Conservation (phyloP, 345 rosid species). For the Hibiscus trionum region DNA sequence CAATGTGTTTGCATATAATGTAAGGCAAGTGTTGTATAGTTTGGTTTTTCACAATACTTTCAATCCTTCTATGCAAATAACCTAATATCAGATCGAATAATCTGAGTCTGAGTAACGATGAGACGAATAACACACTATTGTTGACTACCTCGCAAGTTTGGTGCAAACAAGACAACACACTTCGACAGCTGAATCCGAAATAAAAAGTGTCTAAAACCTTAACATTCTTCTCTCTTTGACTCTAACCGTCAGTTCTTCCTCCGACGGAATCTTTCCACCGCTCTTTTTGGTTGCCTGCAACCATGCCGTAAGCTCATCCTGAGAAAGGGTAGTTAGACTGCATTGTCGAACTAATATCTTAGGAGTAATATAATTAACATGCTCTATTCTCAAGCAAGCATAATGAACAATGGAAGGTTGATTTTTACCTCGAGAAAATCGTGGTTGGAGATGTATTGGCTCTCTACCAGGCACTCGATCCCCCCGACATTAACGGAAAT, state of each 20-base stretch:
- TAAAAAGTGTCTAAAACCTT: constrained; percentile 27
- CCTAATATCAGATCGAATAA: background rate
- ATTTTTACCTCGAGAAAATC: constrained; percentile 64
- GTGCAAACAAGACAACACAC: background rate
- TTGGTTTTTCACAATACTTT: background rate
- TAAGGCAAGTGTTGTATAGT: background rate
- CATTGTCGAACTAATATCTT: background rate
- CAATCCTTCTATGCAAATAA: background rate
- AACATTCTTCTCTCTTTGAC: constrained; percentile 48
- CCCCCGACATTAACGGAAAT: constrained; percentile 54
- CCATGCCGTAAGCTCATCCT: constrained; percentile 92
- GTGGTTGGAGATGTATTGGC: constrained; percentile 76
- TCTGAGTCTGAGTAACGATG: background rate
- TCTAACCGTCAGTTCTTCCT: constrained; percentile 51
- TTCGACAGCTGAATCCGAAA: background rate
- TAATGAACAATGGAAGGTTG: background rate
- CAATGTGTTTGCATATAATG: background rate
- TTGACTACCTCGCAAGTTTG: background rate
- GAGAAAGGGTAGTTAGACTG: constrained; percentile 2
- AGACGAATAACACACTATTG: background rate
- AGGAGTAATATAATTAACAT: background rate
- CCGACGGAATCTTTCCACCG: constrained; percentile 36
- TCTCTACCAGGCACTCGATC: constrained; percentile 48
- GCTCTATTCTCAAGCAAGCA: background rate
- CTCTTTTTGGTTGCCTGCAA: constrained; percentile 29